A percentile compares a stretch with the other conserved stretches of the same genome.
Evolutionary conservation across 768 basidiomycete species (phyloP).

Genomic region (Paxillus involutus): DNA sequence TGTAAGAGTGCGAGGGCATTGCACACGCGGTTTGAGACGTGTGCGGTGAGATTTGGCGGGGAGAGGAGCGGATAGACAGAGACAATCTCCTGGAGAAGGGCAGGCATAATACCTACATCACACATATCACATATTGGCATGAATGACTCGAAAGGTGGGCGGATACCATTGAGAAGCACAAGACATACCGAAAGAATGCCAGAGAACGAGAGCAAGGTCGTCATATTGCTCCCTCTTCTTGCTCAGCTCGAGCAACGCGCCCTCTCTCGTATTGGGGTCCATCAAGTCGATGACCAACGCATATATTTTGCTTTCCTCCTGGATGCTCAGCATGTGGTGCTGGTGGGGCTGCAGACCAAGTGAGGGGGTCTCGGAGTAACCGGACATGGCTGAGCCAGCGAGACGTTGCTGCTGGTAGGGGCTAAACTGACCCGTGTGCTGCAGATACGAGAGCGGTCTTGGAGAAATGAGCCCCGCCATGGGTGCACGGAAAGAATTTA

Average conservation of each 20-base stretch:
- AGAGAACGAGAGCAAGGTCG: conserved; percentile 93
- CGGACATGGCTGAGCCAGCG: conserved; percentile 27
- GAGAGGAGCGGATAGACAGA: conserved; percentile 96
- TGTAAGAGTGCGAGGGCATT: conserved; percentile 97
- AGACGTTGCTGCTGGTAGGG: conserved; percentile 52
- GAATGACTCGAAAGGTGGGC: not conserved
- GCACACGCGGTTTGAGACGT: conserved; percentile 97
- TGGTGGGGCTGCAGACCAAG: conserved; percentile 51
- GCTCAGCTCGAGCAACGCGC: conserved; percentile 90
- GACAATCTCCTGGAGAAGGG: conserved; percentile 95
- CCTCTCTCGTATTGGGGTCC: conserved; percentile 82
- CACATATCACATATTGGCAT: not conserved
- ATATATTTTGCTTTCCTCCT: conserved; percentile 86
- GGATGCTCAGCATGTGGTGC: conserved; percentile 51
- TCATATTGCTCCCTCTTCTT: conserved; percentile 99
- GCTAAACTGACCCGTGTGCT: conserved; percentile 59
- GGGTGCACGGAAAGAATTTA: conserved; percentile 13
- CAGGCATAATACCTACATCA: conserved; percentile 89
- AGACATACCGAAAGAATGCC: conserved; percentile 92
- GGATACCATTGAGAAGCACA: not conserved
- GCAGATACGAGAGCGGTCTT: conserved; percentile 62
- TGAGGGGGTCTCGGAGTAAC: conserved; percentile 66
- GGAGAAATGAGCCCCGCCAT: conserved; percentile 68
- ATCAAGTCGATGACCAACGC: conserved; percentile 84
- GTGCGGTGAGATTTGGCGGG: conserved; percentile 94